Evolutionary conservation across 2,329 filamentous ascomycete genomes (phyloP).

Genomic region (Cytospora piceae): DNA sequence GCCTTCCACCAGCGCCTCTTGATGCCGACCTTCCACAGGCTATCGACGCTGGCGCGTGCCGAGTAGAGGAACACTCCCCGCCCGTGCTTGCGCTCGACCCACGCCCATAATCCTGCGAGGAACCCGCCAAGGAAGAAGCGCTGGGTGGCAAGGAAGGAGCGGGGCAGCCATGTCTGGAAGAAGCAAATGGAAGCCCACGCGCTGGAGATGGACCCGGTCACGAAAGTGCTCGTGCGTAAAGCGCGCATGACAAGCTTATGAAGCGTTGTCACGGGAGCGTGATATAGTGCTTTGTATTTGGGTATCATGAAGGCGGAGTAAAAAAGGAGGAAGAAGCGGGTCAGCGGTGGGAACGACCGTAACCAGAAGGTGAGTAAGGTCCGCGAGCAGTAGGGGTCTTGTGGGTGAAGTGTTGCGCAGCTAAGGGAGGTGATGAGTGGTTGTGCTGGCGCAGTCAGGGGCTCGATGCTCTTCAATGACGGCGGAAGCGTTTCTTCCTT

Average conservation of each 20-base stretch:
- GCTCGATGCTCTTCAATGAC: slow-evolving; percentile 69
- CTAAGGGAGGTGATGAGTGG: slow-evolving; percentile 83
- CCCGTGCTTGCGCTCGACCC: slow-evolving; percentile 68
- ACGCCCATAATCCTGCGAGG: slow-evolving; percentile 82
- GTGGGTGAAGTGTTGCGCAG: slow-evolving; percentile 86
- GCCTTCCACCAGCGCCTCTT: slow-evolving; percentile 89
- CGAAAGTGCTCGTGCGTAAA: slow-evolving; percentile 74
- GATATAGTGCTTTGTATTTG: slow-evolving; percentile 68
- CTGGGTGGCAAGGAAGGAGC: slow-evolving; percentile 74
- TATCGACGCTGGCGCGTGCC: slow-evolving; percentile 77
- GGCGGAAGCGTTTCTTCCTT: slow-evolving; percentile 67
- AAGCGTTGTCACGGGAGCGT: slow-evolving; percentile 68
- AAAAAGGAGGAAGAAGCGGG: slow-evolving; percentile 76
- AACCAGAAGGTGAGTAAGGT: slow-evolving; percentile 90
- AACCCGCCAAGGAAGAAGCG: slow-evolving; percentile 90
- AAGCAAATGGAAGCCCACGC: slow-evolving; percentile 90
- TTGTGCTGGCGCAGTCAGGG: slow-evolving; percentile 82
- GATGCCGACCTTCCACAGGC: slow-evolving; percentile 88
- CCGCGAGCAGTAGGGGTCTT: slow-evolving; percentile 83
- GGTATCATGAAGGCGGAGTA: slow-evolving; percentile 74
- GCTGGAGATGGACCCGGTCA: slow-evolving; percentile 82
- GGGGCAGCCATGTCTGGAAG: slow-evolving; percentile 79
- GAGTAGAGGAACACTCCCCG: slow-evolving; percentile 77
- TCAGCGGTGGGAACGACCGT: slow-evolving; percentile 76
- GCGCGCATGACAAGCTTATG: slow-evolving; percentile 70